Percentiles rank a stretch among this genome's conserved stretches.
These are phyloP conservation scores for Tetradesmus obliquus DNA, from an alignment of 139 green algal genomes.

Conservation along the genomic window DNA sequence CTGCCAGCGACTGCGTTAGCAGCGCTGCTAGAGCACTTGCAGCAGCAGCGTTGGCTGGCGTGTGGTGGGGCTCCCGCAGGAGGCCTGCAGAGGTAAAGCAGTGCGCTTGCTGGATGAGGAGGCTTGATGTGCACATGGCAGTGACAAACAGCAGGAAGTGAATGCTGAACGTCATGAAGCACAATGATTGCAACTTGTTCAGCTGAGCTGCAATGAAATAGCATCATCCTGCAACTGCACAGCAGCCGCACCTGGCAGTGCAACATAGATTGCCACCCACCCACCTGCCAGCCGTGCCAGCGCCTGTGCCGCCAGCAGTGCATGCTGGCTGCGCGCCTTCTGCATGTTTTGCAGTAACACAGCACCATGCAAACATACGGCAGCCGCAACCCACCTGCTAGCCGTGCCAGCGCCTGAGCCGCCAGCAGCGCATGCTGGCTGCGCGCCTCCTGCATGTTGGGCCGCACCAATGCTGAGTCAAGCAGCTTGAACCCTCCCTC, in stretches of 20 bases:
- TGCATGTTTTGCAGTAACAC: constrained; percentile 60
- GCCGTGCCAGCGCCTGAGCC: constrained; percentile 67
- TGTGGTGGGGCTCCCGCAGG: constrained; percentile 54
- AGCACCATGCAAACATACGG: not conserved
- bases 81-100: constrained; percentile 51
- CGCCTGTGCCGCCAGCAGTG: constrained; percentile 79
- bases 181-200: not conserved
- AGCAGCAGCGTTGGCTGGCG: constrained; percentile 50
- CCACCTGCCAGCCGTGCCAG: constrained; percentile 70
- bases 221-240: not conserved
- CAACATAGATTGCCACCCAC: not conserved
- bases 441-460: constrained; percentile 73
- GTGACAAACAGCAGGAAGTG: not conserved
- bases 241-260: not conserved
- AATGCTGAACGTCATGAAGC: not conserved
- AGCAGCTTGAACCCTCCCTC: constrained; percentile 30
- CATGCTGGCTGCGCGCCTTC: constrained; percentile 78
- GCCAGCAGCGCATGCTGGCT: constrained; percentile 87
- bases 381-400: constrained; percentile 57
- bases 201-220: not conserved
- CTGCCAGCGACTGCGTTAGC: constrained; percentile 85
- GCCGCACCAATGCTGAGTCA: constrained; percentile 42
- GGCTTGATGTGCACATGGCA: not conserved
- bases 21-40: constrained; percentile 69
- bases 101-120: not conserved